Percentiles rank a stretch among this genome's conserved stretches.
Evolutionary conservation across 306 rosid genomes (phyloP).

Genomic region (Acmispon strigosus): DNA sequence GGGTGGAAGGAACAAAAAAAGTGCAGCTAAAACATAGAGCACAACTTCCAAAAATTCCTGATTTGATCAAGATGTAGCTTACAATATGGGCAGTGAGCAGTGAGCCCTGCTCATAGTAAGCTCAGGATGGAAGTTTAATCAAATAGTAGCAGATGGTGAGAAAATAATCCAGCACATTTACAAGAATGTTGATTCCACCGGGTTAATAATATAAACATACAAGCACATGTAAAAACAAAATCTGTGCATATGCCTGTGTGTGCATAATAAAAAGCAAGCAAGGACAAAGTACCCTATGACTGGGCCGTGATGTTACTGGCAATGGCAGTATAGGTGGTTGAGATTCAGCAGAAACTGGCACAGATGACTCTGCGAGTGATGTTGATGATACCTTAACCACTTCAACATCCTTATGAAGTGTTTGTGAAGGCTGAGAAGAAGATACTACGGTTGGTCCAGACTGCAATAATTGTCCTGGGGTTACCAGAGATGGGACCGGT

Average conservation of each 20-base stretch:
- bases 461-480: constrained; percentile 81
- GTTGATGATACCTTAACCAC: constrained; percentile 58
- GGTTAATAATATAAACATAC: background rate
- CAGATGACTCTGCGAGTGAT: constrained; percentile 41
- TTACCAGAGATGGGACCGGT: constrained; percentile 58
- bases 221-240: constrained; percentile 3
- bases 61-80: background rate
- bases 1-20: no score
- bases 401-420: constrained; percentile 77
- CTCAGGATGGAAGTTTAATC: background rate
- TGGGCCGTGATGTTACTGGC: constrained; percentile 44
- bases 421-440: constrained; percentile 49
- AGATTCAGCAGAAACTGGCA: constrained; percentile 45
- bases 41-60: background rate
- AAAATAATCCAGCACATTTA: background rate
- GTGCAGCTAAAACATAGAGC: background rate
- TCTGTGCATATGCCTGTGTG: background rate
- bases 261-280: background rate
- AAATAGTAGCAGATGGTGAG: background rate
- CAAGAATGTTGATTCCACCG: background rate
- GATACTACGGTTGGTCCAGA: constrained; percentile 44
- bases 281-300: constrained; percentile 41
- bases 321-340: constrained; percentile 83
- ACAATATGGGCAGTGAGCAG: background rate
- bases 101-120: background rate